A percentile compares a stretch with the other conserved stretches of the same genome.
Conservation (phyloP, 2,329 filamentous ascomycete genomes). For the Cadophora gregata region DNA sequence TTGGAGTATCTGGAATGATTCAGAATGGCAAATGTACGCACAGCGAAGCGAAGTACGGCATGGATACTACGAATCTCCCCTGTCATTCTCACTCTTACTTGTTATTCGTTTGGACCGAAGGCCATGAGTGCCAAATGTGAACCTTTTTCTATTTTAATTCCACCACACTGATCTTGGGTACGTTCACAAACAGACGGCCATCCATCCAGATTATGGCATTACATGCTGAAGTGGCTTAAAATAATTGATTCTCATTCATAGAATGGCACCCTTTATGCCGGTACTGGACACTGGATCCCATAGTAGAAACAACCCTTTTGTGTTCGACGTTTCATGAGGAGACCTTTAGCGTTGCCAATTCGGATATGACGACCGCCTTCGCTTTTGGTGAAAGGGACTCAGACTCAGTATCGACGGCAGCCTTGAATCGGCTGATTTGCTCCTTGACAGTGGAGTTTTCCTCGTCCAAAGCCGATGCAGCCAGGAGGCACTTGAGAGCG, state of each 20-base stretch:
- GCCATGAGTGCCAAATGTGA: slow-evolving; percentile 20
- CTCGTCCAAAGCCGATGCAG: slow-evolving; percentile 71
- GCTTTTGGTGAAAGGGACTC: slow-evolving; percentile 69
- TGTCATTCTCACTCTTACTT: slow-evolving; percentile 16
- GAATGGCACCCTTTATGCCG: neutral
- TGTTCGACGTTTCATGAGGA: slow-evolving; percentile 41
- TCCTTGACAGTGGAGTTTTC: slow-evolving; percentile 76
- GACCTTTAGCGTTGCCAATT: slow-evolving; percentile 66
- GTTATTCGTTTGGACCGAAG: neutral
- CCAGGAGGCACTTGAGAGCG: slow-evolving; percentile 83
- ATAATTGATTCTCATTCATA: neutral
- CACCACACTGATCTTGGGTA: slow-evolving; percentile 12
- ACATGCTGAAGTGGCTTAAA: neutral
- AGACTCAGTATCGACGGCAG: slow-evolving; percentile 60
- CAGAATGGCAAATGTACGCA: slow-evolving; percentile 11
- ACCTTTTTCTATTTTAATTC: slow-evolving; percentile 40
- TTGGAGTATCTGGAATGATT: slow-evolving; percentile 2
- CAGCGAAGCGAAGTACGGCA: slow-evolving; percentile 4
- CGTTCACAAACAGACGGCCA: neutral
- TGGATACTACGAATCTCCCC: slow-evolving; percentile 35
- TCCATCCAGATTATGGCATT: neutral
- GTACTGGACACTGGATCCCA: neutral
- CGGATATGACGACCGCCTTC: slow-evolving; percentile 70
- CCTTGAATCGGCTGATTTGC: slow-evolving; percentile 73
- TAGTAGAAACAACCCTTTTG: neutral